phyloP scores from a whole-genome alignment of 225 moss, liverwort and hornwort genomes.

The Lunularia cruciata region DNA sequence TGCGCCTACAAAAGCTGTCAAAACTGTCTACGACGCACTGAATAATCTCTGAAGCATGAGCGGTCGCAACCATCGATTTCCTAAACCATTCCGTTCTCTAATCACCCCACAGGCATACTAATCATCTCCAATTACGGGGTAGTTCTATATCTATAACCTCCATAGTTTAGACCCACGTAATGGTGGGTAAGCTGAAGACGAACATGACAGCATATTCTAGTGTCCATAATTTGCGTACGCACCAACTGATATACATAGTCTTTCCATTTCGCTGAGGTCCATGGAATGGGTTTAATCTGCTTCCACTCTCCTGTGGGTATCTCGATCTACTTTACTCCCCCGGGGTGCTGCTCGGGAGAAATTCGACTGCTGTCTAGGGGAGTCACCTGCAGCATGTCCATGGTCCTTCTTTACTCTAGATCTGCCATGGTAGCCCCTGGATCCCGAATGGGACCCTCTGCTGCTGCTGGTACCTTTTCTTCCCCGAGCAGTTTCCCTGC shows the following conservation, averaged over 20 bases:
- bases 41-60: too few species aligned
- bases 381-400: neutral
- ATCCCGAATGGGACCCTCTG: slow-evolving; percentile 1
- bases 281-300: neutral
- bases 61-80: too few species aligned
- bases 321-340: slow-evolving; percentile 5
- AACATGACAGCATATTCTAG: neutral
- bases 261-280: neutral
- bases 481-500: neutral
- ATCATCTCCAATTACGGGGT: neutral
- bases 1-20: too few species aligned
- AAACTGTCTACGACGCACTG: too few species aligned
- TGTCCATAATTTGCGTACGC: neutral
- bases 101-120: too few species aligned
- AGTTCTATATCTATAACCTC: neutral
- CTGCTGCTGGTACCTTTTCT: slow-evolving; percentile 7
- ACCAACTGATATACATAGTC: too few species aligned
- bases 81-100: too few species aligned
- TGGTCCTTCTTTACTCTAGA: slow-evolving; percentile 5
- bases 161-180: too few species aligned
- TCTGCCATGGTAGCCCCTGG: neutral
- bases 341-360: neutral
- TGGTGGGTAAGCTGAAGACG: neutral
- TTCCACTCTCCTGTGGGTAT: neutral
- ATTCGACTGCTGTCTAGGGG: neutral